phyloP scores from a whole-genome alignment of 2,329 filamentous ascomycete genomes.

The Hymenoscyphus albidus region DNA sequence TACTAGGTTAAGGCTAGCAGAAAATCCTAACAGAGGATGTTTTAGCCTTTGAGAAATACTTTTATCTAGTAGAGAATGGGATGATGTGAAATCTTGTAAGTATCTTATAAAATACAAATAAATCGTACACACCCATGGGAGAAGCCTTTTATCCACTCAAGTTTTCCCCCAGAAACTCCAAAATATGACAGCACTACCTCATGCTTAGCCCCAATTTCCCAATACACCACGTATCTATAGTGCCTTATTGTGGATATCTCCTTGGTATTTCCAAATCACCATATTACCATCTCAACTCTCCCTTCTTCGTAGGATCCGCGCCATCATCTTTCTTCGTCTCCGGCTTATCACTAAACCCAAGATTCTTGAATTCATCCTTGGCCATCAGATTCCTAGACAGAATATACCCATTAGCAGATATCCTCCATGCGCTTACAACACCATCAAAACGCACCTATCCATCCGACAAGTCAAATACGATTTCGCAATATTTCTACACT shows the following conservation, averaged over 20 bases:
- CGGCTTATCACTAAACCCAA: conserved; percentile 60
- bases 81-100: no score
- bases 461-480: conserved; percentile 87
- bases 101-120: no score
- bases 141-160: no score
- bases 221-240: neutral
- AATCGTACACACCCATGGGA: no score
- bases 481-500: conserved; percentile 83
- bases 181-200: no score
- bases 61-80: no score
- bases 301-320: conserved; percentile 15
- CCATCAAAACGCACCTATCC: conserved; percentile 63
- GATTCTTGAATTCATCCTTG: conserved; percentile 88
- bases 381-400: conserved; percentile 78
- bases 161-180: no score
- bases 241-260: neutral
- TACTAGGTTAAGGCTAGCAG: no score
- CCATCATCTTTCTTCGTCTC: conserved; percentile 30
- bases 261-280: neutral
- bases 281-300: conserved; percentile 28
- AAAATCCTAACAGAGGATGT: no score
- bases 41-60: no score
- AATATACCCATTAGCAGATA: conserved; percentile 6
- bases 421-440: neutral
- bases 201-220: neutral